Base-by-base conservation (phyloP, 1,284 basidiomycete genomes). In the Leccinum angustisporum region DNA sequence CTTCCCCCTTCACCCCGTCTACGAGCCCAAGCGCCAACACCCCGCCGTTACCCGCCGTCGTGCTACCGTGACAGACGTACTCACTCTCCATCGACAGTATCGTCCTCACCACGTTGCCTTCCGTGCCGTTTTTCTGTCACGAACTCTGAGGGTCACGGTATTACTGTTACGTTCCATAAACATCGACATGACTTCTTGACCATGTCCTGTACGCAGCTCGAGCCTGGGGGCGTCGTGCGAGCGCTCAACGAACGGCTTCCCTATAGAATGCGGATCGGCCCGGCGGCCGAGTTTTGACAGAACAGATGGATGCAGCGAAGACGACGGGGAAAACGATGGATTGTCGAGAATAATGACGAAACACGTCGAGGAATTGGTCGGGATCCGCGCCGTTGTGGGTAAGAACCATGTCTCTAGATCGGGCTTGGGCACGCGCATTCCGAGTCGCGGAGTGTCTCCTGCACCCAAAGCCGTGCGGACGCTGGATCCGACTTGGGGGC, bases 111-210 rank as follows among this genome's bases (percentile, higher is more conserved):
- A 75, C 84, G 16, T 76, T 87, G 7, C 72, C 77, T 59, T 71
- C 72, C 27, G 68, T 80, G 4, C 85, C 84, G 0, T 86, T 86
- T 73, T 86, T 83, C 73, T 86, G 84, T 70, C 84, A 86, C 68
- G 83, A 84, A 60, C 36, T 36, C 36, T 36, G 36, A 36, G 36
- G 36, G 36, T 36, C 36, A 36, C 14, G 36, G 36, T 36, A 36
- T 36, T 14, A 36, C 36, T 36, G 36, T 36, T 36, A 36, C 36
- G 36, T 36, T 14, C 36, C 30, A 31, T 31, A 31, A 31, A 31
- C 30, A 31, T 31, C 30, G 30, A 31, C 8, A 31, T 31, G 85
- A 86, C 65, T 80, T 86, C 48, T 63, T 85, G 63, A 78, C 79
- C 2, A 86, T 86, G 85, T 65, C 78, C 11, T 80, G 80, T 36